phyloP scores from a whole-genome alignment of 2,329 filamentous ascomycete species.

The Thelonectria olida region DNA sequence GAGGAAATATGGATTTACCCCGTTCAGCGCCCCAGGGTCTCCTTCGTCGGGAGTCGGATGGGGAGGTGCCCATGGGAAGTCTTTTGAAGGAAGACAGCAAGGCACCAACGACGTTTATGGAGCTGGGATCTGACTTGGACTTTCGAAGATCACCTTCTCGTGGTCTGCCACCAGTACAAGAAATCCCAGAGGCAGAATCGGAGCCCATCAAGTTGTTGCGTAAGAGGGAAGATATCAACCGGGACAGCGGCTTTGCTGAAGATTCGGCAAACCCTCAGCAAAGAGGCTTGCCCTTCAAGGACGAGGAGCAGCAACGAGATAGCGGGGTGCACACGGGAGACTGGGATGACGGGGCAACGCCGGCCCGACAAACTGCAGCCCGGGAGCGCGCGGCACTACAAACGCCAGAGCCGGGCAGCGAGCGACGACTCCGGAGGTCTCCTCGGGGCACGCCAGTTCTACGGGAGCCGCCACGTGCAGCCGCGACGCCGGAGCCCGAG shows the following conservation, averaged over 20 bases:
- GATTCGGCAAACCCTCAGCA: conserved; percentile 51
- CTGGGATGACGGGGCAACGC: conserved; percentile 45
- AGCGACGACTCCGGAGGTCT: conserved; percentile 44
- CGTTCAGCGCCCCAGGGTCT: conserved; percentile 38
- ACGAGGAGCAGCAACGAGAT: conserved; percentile 56
- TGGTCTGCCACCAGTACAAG: conserved; percentile 61
- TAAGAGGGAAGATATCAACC: conserved; percentile 44
- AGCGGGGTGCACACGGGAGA: conserved; percentile 67
- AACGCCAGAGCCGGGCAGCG: conserved; percentile 41
- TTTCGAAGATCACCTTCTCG: conserved; percentile 54
- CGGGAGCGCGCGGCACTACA: conserved; percentile 32
- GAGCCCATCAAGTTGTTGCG: conserved; percentile 32
- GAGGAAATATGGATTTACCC: conserved; percentile 32
- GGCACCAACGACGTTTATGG: conserved; percentile 32
- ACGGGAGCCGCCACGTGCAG: conserved; percentile 48
- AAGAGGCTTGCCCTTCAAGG: conserved; percentile 44
- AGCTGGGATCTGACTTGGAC: conserved; percentile 42
- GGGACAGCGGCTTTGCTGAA: conserved; percentile 45
- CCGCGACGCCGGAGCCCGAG: conserved; percentile 55
- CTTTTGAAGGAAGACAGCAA: conserved; percentile 45
- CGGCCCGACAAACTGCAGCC: not conserved
- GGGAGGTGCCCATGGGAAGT: conserved; percentile 41
- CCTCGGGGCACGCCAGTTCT: conserved; percentile 54
- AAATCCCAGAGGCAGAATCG: conserved; percentile 58
- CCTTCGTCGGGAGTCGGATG: conserved; percentile 43